Percentiles rank a stretch among this genome's conserved stretches.
phyloP scores from a whole-genome alignment of 768 basidiomycete genomes.

The Xerocomus brunneocitrinus region DNA sequence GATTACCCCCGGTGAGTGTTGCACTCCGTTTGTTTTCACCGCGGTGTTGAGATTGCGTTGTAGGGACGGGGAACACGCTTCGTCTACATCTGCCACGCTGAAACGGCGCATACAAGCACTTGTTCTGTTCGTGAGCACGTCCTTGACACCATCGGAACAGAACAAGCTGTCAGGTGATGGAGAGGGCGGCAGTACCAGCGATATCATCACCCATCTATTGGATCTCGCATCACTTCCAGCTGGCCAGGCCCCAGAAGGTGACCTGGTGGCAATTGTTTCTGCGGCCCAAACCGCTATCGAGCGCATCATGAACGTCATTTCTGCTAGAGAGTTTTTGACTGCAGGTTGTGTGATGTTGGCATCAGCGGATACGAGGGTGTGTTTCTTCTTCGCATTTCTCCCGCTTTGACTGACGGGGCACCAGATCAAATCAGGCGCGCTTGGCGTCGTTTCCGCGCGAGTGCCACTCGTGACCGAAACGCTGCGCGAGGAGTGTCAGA shows the following conservation, averaged over 20 bases:
- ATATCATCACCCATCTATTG: constrained; percentile 48
- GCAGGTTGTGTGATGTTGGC: constrained; percentile 53
- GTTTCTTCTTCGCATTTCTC: constrained; percentile 7
- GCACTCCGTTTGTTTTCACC: not conserved
- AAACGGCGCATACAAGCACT: constrained; percentile 66
- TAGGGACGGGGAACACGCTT: constrained; percentile 59
- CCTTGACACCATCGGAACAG: constrained; percentile 37
- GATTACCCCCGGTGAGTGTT: constrained; percentile 46
- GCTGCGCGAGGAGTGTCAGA: constrained; percentile 47
- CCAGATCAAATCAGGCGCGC: constrained; percentile 63
- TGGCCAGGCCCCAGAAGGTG: constrained; percentile 30
- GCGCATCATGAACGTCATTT: constrained; percentile 57
- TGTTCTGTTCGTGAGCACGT: constrained; percentile 56
- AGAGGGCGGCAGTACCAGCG: constrained; percentile 32
- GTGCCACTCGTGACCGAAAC: constrained; percentile 55
- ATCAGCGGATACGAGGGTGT: constrained; percentile 49
- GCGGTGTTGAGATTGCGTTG: not conserved
- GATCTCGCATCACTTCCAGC: constrained; percentile 38
- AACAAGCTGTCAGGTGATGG: not conserved
- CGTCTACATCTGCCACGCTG: constrained; percentile 38
- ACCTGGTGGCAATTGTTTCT: constrained; percentile 41
- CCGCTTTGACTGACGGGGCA: not conserved
- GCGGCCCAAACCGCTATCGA: constrained; percentile 50
- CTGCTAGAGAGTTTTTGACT: constrained; percentile 63
- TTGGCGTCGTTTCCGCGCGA: constrained; percentile 65